Evolutionary conservation across 2,329 filamentous ascomycete genomes (phyloP), one percentile per base, ranked within the genome.

Genomic region (Dactylella cylindrospora): DNA sequence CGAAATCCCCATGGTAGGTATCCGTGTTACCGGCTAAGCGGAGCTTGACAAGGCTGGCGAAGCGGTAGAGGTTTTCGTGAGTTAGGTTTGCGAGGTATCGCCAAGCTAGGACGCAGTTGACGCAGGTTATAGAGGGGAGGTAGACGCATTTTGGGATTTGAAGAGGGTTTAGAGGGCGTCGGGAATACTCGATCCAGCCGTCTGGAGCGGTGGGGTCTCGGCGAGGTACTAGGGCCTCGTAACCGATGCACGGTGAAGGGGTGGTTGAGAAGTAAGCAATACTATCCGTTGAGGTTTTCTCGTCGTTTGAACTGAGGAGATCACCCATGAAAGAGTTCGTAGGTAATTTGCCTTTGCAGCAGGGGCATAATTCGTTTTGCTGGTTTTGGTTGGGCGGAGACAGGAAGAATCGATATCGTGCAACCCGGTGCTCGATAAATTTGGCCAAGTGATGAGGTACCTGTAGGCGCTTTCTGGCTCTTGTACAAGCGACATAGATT

Each of bases 401-500:
- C 5, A 62, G 2, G 10, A 62, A 62, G 31, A 62, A 54, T n/a
- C 57, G 35, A 28, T 26, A 62, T 7, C 49, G 53, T 15, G 49
- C 57, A 5, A 50, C 23, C 10, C 49, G 35, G 25, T 19, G 32
- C 2, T 13, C 26, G n/a, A 62, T 22, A 17, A 62, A 62, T 6
- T 23, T 4, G 5, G 57, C 35, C 6, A 62, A 23, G 17, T 38
- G 31, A 17, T 49, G 35, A 5, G 49, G 54, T 22, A 62, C n/a
- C 26, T 62, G 57, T 22, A 64, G 46, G 10, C 59, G 38, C n/a
- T 41, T 57, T 23, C 59, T 41, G 17, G 59, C 59, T 28, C 59
- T 20, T 3, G 59, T 64, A 32, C 59, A 64, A 8, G 59, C 51
- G 9, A 64, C 59, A 33, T 64, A 64, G 9, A 64, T 44, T 10